Conservation (phyloP, 805 yeast genomes). For the Kazachstania martiniae region DNA sequence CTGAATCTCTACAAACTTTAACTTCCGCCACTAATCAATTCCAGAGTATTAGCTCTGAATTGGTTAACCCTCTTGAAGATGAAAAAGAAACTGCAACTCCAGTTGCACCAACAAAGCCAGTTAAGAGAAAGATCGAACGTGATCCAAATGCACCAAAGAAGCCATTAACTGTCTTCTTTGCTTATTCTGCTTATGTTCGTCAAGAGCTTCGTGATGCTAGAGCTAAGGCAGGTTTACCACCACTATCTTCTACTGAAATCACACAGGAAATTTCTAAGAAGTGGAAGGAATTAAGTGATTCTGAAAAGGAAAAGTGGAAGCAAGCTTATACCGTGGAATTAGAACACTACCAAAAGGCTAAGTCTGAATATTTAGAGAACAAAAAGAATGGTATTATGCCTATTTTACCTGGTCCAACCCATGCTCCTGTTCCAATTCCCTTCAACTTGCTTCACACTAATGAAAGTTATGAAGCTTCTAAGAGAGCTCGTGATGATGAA, state of each 20-base stretch:
- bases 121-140: conserved; percentile 41
- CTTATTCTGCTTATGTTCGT: conserved; percentile 65
- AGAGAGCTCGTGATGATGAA: conserved; percentile 30
- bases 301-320: conserved; percentile 65
- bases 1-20: conserved; percentile 31
- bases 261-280: conserved; percentile 67
- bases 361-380: conserved; percentile 37
- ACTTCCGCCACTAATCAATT: conserved; percentile 29
- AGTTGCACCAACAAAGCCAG: conserved; percentile 14
- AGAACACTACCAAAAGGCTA: conserved; percentile 34
- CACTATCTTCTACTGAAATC: conserved; percentile 64
- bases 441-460: conserved; percentile 19
- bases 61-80: conserved; percentile 27
- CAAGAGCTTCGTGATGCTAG: conserved; percentile 63
- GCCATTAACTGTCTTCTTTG: conserved; percentile 80
- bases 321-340: conserved; percentile 38
- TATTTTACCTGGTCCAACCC: conserved; percentile 23
- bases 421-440: conserved; percentile 34
- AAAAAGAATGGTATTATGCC: conserved; percentile 32
- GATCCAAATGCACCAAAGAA: conserved; percentile 96
- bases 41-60: conserved; percentile 20
- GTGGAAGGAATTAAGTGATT: conserved; percentile 67
- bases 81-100: conserved; percentile 19
- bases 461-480: conserved; percentile 21
- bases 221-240: conserved; percentile 43